Conservation (phyloP, 352 stramenopile genomes). For the Saprolegnia diclina region DNA sequence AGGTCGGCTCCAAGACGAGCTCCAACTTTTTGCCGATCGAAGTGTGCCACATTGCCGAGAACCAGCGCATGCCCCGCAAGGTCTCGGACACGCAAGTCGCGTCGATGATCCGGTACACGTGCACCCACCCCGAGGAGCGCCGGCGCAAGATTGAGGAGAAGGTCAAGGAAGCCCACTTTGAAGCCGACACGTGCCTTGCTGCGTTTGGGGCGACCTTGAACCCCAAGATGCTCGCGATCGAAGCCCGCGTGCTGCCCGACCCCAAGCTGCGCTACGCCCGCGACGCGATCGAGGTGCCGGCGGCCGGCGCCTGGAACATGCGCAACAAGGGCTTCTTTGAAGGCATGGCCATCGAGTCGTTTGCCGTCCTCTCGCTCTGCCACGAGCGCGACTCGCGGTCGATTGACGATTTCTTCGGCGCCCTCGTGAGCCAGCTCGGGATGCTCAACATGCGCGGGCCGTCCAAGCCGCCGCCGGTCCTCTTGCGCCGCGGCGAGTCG, state of each 20-base stretch:
- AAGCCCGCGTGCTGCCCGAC: slow-evolving; percentile 40
- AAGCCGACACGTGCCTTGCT: slow-evolving; percentile 41
- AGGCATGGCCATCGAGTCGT: slow-evolving; percentile 38
- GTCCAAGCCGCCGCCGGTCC: slow-evolving; percentile 38
- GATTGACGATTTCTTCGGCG: slow-evolving; percentile 53
- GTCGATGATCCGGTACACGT: slow-evolving; percentile 75
- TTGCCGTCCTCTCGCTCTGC: slow-evolving; percentile 48
- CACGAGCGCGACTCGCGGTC: slow-evolving; percentile 36
- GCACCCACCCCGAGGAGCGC: slow-evolving; percentile 45
- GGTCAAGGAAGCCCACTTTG: slow-evolving; percentile 52
- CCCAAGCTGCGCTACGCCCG: slow-evolving; percentile 48
- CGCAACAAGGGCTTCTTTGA: slow-evolving; percentile 47
- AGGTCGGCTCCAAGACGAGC: slow-evolving; percentile 65
- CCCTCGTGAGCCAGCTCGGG: slow-evolving; percentile 44
- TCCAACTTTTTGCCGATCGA: slow-evolving; percentile 81
- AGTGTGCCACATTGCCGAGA: slow-evolving; percentile 62
- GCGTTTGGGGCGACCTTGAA: slow-evolving; percentile 54
- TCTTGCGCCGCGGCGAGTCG: slow-evolving; percentile 37
- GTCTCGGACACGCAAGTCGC: slow-evolving; percentile 68
- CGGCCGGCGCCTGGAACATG: slow-evolving; percentile 70
- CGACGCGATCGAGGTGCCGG: slow-evolving; percentile 48
- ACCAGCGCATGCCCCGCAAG: slow-evolving; percentile 74
- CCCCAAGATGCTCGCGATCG: slow-evolving; percentile 46
- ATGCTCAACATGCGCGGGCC: slow-evolving; percentile 52
- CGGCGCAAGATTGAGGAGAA: slow-evolving; percentile 55